These are phyloP conservation scores for Sclerotinia nivalis DNA, from an alignment of 2,329 filamentous ascomycete genomes.

Conservation along the genomic window DNA sequence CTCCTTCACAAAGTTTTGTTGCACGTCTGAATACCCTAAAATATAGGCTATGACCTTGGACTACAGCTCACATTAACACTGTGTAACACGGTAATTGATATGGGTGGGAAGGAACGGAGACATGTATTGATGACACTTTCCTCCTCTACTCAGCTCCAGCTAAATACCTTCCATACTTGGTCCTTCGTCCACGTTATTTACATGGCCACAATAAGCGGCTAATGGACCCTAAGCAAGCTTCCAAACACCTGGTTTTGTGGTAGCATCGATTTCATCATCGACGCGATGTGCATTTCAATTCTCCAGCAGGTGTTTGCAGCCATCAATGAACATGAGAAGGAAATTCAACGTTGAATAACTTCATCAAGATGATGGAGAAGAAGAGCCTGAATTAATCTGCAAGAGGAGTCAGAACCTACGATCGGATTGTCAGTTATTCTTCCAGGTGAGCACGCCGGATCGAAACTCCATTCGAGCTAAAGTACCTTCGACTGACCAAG, in stretches of 20 bases:
- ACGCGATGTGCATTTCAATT: not conserved
- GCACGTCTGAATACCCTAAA: not conserved
- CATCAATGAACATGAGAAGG: not conserved
- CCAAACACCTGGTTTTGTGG: not conserved
- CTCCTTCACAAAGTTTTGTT: not conserved
- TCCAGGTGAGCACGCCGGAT: too few species aligned
- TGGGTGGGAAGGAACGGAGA: too few species aligned
- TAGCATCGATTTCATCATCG: not conserved
- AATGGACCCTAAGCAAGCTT: too few species aligned
- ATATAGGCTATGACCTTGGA: too few species aligned
- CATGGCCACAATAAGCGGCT: too few species aligned
- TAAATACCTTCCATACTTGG: not conserved
- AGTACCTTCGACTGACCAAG: slow-evolving; percentile 8
- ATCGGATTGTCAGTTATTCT: too few species aligned
- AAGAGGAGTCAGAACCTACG: too few species aligned
- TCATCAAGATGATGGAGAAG: not conserved
- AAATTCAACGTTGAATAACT: not conserved
- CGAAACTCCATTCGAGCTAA: slow-evolving; percentile 5
- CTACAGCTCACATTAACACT: too few species aligned
- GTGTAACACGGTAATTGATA: too few species aligned
- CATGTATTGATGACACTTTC: too few species aligned
- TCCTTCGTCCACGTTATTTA: too few species aligned
- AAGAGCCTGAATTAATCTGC: too few species aligned
- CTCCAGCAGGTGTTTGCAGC: not conserved
- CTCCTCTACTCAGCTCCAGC: not conserved